These are phyloP conservation scores for Botrytis medusae DNA, from an alignment of 2,329 filamentous ascomycete genomes.

Conservation along the genomic window DNA sequence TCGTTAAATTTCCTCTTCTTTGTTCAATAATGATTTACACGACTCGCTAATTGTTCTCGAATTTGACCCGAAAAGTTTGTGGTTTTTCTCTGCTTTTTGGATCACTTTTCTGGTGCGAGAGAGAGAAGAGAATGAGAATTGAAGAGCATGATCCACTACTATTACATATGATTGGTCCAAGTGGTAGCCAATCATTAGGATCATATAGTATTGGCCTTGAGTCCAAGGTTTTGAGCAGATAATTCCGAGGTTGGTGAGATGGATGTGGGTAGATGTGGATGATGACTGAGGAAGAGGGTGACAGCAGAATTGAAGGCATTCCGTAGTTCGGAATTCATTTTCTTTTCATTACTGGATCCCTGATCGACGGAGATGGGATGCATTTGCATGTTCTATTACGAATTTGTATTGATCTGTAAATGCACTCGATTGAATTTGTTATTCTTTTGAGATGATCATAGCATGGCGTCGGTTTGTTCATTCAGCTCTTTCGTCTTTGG, in stretches of 20 bases:
- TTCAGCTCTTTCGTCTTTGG: neutral
- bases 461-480: neutral
- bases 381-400: conserved; percentile 15
- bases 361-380: neutral
- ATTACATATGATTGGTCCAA: conserved; percentile 4
- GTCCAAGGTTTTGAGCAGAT: neutral
- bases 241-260: neutral
- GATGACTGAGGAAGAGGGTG: neutral
- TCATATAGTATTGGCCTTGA: neutral
- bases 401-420: conserved; percentile 3
- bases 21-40: neutral
- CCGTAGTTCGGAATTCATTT: conserved; percentile 11
- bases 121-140: neutral
- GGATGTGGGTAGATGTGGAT: neutral
- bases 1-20: neutral
- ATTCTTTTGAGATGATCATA: conserved; percentile 1
- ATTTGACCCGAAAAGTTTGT: conserved; percentile 13
- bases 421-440: conserved; percentile 1
- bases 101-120: neutral
- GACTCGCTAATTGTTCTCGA: neutral
- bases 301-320: conserved; percentile 6
- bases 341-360: conserved; percentile 7
- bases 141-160: neutral
- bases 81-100: conserved; percentile 13
- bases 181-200: conserved; percentile 14